Conservation (phyloP, 805 yeast species). For the Lipomyces oligophaga region DNA sequence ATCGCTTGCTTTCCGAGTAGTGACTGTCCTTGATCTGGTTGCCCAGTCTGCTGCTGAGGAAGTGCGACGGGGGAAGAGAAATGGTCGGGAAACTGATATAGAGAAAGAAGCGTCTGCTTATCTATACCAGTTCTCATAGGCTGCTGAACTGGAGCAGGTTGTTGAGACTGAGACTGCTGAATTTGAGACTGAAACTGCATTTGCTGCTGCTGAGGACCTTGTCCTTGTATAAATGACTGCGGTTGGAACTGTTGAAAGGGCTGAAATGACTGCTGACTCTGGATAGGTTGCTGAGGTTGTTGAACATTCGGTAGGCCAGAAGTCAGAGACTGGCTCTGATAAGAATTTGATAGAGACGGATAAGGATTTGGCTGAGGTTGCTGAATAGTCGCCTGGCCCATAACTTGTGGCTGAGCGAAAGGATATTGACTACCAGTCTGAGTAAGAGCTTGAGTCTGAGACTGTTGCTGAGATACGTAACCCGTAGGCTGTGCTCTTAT, state of each 20-base stretch:
- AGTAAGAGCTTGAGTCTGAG: constrained; percentile 7
- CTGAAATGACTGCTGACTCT: background rate
- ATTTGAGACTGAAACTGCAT: constrained; percentile 18
- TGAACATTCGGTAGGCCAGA: background rate
- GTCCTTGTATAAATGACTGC: constrained; percentile 6
- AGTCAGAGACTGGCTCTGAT: constrained; percentile 2
- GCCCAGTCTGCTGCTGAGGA: constrained; percentile 9
- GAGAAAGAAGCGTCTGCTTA: constrained; percentile 24
- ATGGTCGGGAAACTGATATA: constrained; percentile 26
- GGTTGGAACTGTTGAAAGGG: constrained; percentile 1
- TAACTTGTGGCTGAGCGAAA: too few relatives aligned
- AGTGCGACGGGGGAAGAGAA: constrained; percentile 26
- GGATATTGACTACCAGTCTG: constrained; percentile 13
- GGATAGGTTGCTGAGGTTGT: constrained; percentile 13
- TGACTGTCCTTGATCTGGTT: constrained; percentile 7
- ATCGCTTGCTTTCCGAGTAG: constrained; percentile 10
- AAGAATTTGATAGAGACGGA: too few relatives aligned
- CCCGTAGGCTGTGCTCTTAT: constrained; percentile 8
- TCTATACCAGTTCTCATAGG: constrained; percentile 25
- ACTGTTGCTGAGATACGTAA: constrained; percentile 1
- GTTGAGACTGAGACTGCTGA: constrained; percentile 9
- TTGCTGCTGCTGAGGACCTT: constrained; percentile 15
- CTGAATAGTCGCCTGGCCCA: too few relatives aligned
- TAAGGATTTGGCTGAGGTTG: constrained; percentile 15
- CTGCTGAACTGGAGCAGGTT: constrained; percentile 17